Conservation (phyloP, 202 grass and related monocot species). For the Panicum hallii region DNA sequence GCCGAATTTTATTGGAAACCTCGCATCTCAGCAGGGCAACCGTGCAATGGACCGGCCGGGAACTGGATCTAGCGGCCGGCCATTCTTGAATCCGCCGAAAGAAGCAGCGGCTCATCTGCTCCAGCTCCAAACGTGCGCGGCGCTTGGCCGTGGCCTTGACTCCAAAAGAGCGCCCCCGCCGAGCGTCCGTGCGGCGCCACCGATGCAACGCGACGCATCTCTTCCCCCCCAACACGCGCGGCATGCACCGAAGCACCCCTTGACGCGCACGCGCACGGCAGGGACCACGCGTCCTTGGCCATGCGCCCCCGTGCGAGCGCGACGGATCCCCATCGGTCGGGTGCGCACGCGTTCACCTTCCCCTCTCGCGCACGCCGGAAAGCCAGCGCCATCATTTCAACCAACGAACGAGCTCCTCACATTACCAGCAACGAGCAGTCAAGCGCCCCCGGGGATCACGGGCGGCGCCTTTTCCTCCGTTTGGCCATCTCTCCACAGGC, state of each 20-base stretch:
- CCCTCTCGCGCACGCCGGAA: background rate
- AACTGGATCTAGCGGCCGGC: background rate
- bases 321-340: slow-evolving; percentile 5
- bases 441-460: slow-evolving; percentile 15
- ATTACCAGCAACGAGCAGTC: background rate
- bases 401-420: background rate
- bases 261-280: background rate
- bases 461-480: slow-evolving; percentile 27
- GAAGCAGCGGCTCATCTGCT: background rate
- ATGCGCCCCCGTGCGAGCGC: background rate
- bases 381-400: slow-evolving; percentile 19
- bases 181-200: background rate
- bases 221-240: no score
- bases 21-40: no score
- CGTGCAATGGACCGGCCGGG: no score
- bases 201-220: background rate
- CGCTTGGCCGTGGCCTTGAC: background rate
- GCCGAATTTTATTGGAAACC: no score
- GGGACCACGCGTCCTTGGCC: no score
- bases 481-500: background rate
- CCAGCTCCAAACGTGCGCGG: background rate
- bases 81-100: background rate
- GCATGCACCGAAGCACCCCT: no score
- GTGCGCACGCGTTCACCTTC: no score
- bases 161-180: background rate